phyloP scores from a whole-genome alignment of 495 filamentous ascomycete genomes.

The Hyphodiscus hymeniophilus region DNA sequence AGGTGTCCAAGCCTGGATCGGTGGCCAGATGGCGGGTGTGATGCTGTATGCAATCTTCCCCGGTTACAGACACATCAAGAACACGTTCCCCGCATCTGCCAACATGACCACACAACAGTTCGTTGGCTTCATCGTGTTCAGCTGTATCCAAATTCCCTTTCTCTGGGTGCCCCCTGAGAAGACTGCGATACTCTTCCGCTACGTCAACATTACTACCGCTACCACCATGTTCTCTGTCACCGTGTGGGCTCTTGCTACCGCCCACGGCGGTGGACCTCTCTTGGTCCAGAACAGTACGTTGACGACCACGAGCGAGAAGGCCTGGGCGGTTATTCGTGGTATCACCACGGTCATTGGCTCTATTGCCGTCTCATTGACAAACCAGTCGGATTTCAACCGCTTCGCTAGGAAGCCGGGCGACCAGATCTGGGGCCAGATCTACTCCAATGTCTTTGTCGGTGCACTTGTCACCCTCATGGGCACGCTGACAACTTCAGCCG shows the following conservation, averaged over 20 bases:
- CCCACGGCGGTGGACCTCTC: slow-evolving; percentile 22
- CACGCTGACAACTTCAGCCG: slow-evolving; percentile 29
- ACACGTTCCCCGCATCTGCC: slow-evolving; percentile 24
- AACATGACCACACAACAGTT: slow-evolving; percentile 24
- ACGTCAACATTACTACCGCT: slow-evolving; percentile 17
- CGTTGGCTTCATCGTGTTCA: slow-evolving; percentile 26
- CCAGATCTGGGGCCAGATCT: slow-evolving; percentile 24
- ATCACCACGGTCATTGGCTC: slow-evolving; percentile 23
- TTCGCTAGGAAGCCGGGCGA: slow-evolving; percentile 23
- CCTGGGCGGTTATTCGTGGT: slow-evolving; percentile 25
- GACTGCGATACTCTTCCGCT: slow-evolving; percentile 20
- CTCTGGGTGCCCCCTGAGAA: slow-evolving; percentile 26
- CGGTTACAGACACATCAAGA: slow-evolving; percentile 24
- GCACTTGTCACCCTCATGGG: slow-evolving; percentile 27
- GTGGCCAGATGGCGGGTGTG: too few relatives aligned
- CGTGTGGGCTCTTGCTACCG: slow-evolving; percentile 24
- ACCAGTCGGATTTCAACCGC: slow-evolving; percentile 25
- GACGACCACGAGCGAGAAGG: too few relatives aligned
- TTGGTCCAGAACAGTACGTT: too few relatives aligned
- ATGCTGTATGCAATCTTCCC: slow-evolving; percentile 28
- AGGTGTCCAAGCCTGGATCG: too few relatives aligned
- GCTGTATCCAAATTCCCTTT: slow-evolving; percentile 26
- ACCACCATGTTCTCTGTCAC: slow-evolving; percentile 25
- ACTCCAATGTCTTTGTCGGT: slow-evolving; percentile 20
- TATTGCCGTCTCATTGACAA: slow-evolving; percentile 21